Evolutionary conservation across 2,329 filamentous ascomycete species (phyloP).

Genomic region (Atkinsonella texensis): DNA sequence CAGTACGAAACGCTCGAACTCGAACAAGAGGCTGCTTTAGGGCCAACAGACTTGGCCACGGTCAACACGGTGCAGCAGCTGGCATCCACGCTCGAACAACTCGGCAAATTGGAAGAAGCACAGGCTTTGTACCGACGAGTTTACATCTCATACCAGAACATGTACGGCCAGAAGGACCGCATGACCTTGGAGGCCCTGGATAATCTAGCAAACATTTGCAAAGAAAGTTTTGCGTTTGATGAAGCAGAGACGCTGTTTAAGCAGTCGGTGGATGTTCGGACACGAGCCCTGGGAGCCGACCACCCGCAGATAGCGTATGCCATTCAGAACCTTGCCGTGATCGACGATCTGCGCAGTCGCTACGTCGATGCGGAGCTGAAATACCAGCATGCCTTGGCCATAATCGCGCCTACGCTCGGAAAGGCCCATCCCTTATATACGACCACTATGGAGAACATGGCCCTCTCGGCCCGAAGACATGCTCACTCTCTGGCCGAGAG

Average conservation of each 20-base stretch:
- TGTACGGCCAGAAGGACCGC: slow-evolving; percentile 14
- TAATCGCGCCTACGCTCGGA: slow-evolving; percentile 12
- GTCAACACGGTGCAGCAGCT: slow-evolving; percentile 16
- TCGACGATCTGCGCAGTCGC: slow-evolving; percentile 13
- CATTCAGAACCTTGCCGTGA: slow-evolving; percentile 15
- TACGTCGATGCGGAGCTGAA: slow-evolving; percentile 12
- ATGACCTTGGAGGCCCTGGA: slow-evolving; percentile 18
- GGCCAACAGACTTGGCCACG: slow-evolving; percentile 12
- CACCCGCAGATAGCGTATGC: slow-evolving; percentile 14
- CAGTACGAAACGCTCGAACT: slow-evolving; percentile 13
- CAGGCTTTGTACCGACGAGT: slow-evolving; percentile 14
- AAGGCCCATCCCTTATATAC: slow-evolving; percentile 14
- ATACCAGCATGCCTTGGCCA: slow-evolving; percentile 13
- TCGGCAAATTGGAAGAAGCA: slow-evolving; percentile 15
- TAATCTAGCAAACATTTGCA: slow-evolving; percentile 14
- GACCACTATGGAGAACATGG: slow-evolving; percentile 13
- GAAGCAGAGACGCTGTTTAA: slow-evolving; percentile 16
- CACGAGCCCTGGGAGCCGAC: slow-evolving; percentile 11
- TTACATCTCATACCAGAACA: slow-evolving; percentile 15
- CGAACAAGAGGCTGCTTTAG: slow-evolving; percentile 13
- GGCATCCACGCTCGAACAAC: slow-evolving; percentile 12
- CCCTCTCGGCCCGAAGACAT: slow-evolving; percentile 7
- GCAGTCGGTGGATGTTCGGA: slow-evolving; percentile 15
- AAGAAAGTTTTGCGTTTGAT: slow-evolving; percentile 14
- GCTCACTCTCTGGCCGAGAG: slow-evolving; percentile 1